These are phyloP conservation scores for Nemania sp. DNA, from an alignment of 2,329 filamentous ascomycete genomes.

Conservation along the genomic window DNA sequence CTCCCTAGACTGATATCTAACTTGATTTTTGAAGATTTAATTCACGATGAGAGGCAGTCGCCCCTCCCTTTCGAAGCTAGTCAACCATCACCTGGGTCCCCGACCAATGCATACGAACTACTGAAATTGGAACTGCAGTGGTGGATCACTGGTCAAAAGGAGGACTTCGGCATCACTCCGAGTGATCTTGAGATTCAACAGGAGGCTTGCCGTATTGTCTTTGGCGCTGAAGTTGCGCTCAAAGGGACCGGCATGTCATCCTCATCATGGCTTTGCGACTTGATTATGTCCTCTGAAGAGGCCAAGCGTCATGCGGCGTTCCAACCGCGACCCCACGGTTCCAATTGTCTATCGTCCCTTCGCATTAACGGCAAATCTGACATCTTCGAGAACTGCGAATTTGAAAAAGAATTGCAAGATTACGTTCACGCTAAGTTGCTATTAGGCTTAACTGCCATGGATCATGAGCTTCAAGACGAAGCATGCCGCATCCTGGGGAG, in stretches of 20 bases:
- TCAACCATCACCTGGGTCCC: constrained; percentile 48
- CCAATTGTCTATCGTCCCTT: constrained; percentile 52
- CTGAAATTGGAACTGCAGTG: constrained; percentile 61
- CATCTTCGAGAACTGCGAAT: constrained; percentile 59
- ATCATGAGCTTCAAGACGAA: constrained; percentile 62
- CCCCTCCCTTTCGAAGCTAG: constrained; percentile 58
- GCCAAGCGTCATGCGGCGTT: constrained; percentile 51
- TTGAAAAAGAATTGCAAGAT: constrained; percentile 58
- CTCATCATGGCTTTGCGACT: constrained; percentile 60
- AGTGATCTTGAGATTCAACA: constrained; percentile 58
- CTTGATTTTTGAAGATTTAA: constrained; percentile 54
- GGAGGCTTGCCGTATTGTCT: constrained; percentile 64
- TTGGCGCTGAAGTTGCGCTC: constrained; percentile 54
- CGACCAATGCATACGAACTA: constrained; percentile 63
- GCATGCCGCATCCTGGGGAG: constrained; percentile 61
- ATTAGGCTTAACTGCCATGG: constrained; percentile 62
- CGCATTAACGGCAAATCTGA: constrained; percentile 62
- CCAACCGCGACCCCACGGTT: constrained; percentile 49
- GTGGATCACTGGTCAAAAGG: constrained; percentile 51
- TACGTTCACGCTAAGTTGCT: constrained; percentile 55
- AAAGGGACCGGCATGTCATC: constrained; percentile 44
- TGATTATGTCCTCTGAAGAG: constrained; percentile 55
- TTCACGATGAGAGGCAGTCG: constrained; percentile 63
- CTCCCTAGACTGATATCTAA: constrained; percentile 46
- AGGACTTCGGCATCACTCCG: constrained; percentile 46